Evolutionary conservation across 352 stramenopile species (phyloP).

Genomic region (Saprolegnia diclina): DNA sequence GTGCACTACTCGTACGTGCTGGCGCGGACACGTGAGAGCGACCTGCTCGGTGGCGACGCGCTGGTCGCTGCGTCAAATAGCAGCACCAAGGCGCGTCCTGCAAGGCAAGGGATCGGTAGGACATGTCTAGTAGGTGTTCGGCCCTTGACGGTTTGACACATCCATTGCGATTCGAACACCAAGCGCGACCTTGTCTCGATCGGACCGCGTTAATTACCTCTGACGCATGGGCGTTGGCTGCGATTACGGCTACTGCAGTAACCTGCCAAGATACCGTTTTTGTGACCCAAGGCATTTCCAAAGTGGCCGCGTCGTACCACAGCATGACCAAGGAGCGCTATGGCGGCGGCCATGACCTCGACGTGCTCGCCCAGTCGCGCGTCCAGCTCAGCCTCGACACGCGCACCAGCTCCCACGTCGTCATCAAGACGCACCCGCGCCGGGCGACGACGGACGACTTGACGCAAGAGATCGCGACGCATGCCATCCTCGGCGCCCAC

Average conservation of each 20-base stretch:
- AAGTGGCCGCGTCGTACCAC: not conserved
- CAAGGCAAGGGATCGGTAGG: too few species aligned
- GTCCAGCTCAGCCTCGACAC: not conserved
- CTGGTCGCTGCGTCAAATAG: too few species aligned
- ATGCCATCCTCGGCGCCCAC: conserved; percentile 30
- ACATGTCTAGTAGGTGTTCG: too few species aligned
- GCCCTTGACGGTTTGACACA: too few species aligned
- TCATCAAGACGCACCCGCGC: conserved; percentile 3
- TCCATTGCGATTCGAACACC: too few species aligned
- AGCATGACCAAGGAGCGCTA: not conserved
- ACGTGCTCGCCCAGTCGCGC: not conserved
- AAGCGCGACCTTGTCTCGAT: too few species aligned
- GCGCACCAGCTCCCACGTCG: not conserved
- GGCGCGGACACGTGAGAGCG: too few species aligned
- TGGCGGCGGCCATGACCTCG: not conserved
- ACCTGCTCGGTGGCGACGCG: too few species aligned
- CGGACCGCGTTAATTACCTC: not conserved
- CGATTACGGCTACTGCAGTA: not conserved
- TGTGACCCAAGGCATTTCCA: not conserved
- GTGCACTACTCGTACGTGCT: too few species aligned
- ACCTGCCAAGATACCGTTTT: not conserved
- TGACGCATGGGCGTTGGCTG: not conserved
- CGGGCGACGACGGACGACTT: conserved; percentile 25
- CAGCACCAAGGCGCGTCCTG: too few species aligned
- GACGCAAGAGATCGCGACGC: conserved; percentile 29